Conservation (phyloP, 2,329 filamentous ascomycete species). For the Aschersonia sp. region DNA sequence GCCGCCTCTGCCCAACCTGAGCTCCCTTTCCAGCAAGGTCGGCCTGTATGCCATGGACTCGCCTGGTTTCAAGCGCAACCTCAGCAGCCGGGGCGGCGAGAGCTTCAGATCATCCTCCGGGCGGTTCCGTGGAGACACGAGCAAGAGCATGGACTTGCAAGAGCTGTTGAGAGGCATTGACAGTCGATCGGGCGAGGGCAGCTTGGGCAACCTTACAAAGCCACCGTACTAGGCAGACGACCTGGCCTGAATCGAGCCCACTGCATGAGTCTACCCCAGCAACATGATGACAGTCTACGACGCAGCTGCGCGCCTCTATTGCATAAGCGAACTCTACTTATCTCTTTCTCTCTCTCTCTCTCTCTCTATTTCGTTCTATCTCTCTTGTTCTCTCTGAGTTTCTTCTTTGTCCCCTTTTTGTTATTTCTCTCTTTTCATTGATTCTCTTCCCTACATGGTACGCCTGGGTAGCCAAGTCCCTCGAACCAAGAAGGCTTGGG, state of each 20-base stretch:
- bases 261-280: not conserved
- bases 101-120: slow-evolving; percentile 19
- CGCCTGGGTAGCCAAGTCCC: too few relatives aligned
- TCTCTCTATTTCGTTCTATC: too few relatives aligned
- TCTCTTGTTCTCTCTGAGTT: too few relatives aligned
- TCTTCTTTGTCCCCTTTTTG: too few relatives aligned
- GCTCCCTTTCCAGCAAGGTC: slow-evolving; percentile 14
- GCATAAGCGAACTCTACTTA: too few relatives aligned
- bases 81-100: slow-evolving; percentile 28
- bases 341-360: too few relatives aligned
- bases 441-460: too few relatives aligned
- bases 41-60: slow-evolving; percentile 6
- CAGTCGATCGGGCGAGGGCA: slow-evolving; percentile 28
- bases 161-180: slow-evolving; percentile 36
- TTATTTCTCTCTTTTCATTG: too few relatives aligned
- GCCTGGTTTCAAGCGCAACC: slow-evolving; percentile 12
- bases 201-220: slow-evolving; percentile 28
- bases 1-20: slow-evolving; percentile 33
- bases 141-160: slow-evolving; percentile 28
- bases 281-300: too few relatives aligned
- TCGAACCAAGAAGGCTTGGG: too few relatives aligned
- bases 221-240: slow-evolving; percentile 30
- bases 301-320: too few relatives aligned
- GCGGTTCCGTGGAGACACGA: slow-evolving; percentile 16
- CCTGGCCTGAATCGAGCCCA: not conserved